Conservation (phyloP, 1,139 yeast species). For the Scheffersomyces titani region DNA sequence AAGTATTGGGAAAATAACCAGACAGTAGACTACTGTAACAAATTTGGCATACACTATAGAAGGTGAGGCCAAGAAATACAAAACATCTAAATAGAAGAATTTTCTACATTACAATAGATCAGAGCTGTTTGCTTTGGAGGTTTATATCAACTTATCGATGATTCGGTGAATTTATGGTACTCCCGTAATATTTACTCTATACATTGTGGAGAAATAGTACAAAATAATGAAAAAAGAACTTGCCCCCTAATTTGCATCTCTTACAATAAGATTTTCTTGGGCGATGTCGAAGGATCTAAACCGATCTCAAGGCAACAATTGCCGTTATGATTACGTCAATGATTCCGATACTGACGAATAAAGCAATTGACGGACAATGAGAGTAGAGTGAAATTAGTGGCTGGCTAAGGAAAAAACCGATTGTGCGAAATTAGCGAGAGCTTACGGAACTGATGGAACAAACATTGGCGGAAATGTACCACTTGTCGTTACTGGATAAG, state of each 20-base stretch:
- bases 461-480: neutral
- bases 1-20: constrained; percentile 41
- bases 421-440: neutral
- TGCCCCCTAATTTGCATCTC: too few species aligned
- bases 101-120: neutral
- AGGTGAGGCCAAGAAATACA: neutral
- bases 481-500: neutral
- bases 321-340: neutral
- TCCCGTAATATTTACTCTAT: too few species aligned
- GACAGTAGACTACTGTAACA: constrained; percentile 31
- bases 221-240: too few species aligned
- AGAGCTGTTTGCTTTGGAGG: neutral
- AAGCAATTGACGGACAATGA: neutral
- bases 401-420: neutral
- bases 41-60: constrained; percentile 16
- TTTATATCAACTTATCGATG: too few species aligned
- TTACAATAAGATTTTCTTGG: too few species aligned
- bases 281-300: too few species aligned
- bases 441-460: neutral
- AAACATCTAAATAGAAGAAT: neutral
- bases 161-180: too few species aligned
- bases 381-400: neutral
- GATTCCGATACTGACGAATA: neutral
- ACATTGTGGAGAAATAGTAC: too few species aligned
- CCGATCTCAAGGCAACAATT: neutral